A percentile compares a stretch with the other conserved stretches of the same genome.
These are phyloP conservation scores for Quercus bicolor DNA, from an alignment of 306 rosid species.

Conservation along the genomic window DNA sequence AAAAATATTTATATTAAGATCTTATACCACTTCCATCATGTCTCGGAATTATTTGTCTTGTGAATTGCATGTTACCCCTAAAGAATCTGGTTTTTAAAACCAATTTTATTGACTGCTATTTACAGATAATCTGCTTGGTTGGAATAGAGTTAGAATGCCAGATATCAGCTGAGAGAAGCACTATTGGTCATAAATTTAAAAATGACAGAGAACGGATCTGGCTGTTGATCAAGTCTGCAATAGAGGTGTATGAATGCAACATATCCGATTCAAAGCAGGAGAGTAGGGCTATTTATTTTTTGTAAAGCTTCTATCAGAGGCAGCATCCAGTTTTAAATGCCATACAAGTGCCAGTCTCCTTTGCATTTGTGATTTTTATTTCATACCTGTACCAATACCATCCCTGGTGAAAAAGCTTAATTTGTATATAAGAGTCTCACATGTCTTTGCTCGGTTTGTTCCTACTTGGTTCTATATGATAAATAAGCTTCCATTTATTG, in stretches of 20 bases:
- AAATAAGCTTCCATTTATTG: background rate
- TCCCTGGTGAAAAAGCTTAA: background rate
- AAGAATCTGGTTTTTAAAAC: background rate
- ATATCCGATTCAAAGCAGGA: background rate
- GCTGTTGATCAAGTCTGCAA: background rate
- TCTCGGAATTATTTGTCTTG: background rate
- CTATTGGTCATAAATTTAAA: background rate
- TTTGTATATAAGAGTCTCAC: background rate
- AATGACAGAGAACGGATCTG: background rate
- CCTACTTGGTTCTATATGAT: background rate
- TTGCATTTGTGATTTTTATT: background rate
- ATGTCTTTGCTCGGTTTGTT: background rate
- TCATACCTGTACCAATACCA: background rate
- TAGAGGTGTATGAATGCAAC: background rate
- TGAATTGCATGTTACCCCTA: background rate
- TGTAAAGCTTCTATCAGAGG: background rate
- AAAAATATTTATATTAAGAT: background rate
- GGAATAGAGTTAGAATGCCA: background rate
- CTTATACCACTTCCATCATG: background rate
- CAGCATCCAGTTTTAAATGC: background rate
- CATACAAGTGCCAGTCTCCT: background rate
- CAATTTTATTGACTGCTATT: background rate
- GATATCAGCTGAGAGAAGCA: background rate
- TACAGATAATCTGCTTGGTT: slow-evolving; percentile 18
- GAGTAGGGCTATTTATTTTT: background rate